Base-by-base conservation (phyloP, 2,329 filamentous ascomycete species). In the Sclerotinia borealis region DNA sequence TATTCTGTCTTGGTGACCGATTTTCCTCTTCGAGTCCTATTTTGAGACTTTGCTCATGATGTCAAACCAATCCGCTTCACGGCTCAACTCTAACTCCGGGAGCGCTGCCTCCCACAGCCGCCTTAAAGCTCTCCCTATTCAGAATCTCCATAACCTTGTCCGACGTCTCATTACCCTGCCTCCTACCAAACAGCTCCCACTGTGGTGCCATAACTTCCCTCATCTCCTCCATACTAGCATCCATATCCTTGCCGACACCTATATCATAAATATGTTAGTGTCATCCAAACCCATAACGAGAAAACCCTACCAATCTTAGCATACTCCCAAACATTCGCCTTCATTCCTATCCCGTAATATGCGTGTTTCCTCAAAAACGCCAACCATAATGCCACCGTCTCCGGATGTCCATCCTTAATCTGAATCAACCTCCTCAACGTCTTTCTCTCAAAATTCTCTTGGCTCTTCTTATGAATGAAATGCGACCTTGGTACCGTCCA, bases 271-370 rank as follows among this genome's bases (percentile, higher is more conserved):
- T 5, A 51, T 36, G 45, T 65, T 31, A 67, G 50, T 27, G 27
- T 34, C 22, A 31, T 22, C 37, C 29, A 19, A 52, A 34, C 36
- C 31, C 48, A 45, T n/a, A 54, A 48, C 17, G 25, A 60, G 47
- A 59, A 39, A 49, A 68, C 67, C 77, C 67, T 82, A 89, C 89
- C 88, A 64, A 93, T 75, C 63, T 84, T 83, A 72, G 89, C 86
- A 76, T 91, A 93, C 74, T 96, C 91, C 87, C 90, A 99, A 56
- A 98, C 84, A 75, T 99, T 97, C 60, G 95, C 95, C 83, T 99
- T 99, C 92, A 99, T 96, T 72, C 95, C 95, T 47, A 98, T 88
- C n/a, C 95, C 95, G 70, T 96, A 91, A 75, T 95, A 96, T 48
- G 92, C 91, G 74, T 97, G 89, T 78, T 96, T 96, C 73, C 90